These are phyloP conservation scores for Herpetomonas samuelpessoai DNA, from an alignment of 208 protist genomes.

Conservation along the genomic window DNA sequence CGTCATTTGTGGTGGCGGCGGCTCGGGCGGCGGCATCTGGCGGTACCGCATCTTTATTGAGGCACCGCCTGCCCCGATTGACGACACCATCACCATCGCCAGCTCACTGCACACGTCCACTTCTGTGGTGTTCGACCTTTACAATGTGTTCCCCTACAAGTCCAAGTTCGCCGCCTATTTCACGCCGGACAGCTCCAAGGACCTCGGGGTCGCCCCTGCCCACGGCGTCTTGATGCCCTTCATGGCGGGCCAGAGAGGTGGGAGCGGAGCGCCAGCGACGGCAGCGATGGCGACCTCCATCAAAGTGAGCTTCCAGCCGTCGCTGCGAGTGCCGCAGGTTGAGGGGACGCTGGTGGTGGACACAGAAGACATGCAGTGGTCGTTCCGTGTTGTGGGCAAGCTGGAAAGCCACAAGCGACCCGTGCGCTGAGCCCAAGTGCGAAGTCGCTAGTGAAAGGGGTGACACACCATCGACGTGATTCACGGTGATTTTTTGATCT, in stretches of 20 bases:
- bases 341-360: slow-evolving; percentile 86
- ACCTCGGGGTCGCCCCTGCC: slow-evolving; percentile 72
- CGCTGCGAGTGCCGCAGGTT: slow-evolving; percentile 63
- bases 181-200: slow-evolving; percentile 74
- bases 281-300: slow-evolving; percentile 41
- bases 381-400: slow-evolving; percentile 79
- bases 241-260: slow-evolving; percentile 41
- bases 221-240: slow-evolving; percentile 78
- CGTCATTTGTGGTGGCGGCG: slow-evolving; percentile 31
- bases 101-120: slow-evolving; percentile 49
- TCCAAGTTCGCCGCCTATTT: slow-evolving; percentile 89
- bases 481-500: too few relatives aligned
- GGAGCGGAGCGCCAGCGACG: slow-evolving; percentile 12
- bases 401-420: slow-evolving; percentile 17
- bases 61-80: slow-evolving; percentile 60
- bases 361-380: slow-evolving; percentile 93
- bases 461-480: too few relatives aligned
- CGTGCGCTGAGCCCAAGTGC: too few relatives aligned
- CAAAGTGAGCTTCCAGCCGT: slow-evolving; percentile 53
- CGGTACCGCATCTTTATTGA: slow-evolving; percentile 81
- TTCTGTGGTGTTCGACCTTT: slow-evolving; percentile 74
- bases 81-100: slow-evolving; percentile 84
- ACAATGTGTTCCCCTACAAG: slow-evolving; percentile 84
- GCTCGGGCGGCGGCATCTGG: slow-evolving; percentile 60
- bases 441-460: too few relatives aligned